Conservation (phyloP, 495 filamentous ascomycete genomes). For the Podospora tetraspora region DNA sequence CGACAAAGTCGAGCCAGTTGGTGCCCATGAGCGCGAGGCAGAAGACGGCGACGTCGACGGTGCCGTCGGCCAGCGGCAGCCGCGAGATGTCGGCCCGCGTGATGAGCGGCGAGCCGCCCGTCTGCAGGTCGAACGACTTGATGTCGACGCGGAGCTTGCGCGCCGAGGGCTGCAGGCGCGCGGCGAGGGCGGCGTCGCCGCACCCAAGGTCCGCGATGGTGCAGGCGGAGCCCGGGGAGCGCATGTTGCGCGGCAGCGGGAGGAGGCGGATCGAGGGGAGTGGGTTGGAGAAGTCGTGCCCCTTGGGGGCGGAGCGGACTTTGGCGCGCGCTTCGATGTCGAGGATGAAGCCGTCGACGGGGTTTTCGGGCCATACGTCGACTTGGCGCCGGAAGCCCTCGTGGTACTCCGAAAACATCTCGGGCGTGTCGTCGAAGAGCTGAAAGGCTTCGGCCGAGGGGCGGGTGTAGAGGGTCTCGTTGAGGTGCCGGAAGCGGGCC, state of each 20-base stretch:
- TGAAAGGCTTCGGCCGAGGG: constrained; percentile 71
- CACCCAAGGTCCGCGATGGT: constrained; percentile 69
- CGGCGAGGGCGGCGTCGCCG: constrained; percentile 63
- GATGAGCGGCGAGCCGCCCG: constrained; percentile 58
- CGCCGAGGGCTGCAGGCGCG: constrained; percentile 56
- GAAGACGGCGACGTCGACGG: constrained; percentile 81
- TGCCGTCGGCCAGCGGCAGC: constrained; percentile 64
- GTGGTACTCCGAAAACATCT: constrained; percentile 92
- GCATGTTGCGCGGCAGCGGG: constrained; percentile 36
- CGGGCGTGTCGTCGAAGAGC: constrained; percentile 74
- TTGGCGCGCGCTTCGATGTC: constrained; percentile 55
- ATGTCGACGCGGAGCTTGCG: constrained; percentile 38
- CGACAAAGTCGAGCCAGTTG: constrained; percentile 92
- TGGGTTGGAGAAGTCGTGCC: constrained; percentile 21
- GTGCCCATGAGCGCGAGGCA: constrained; percentile 98
- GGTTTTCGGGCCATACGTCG: constrained; percentile 91
- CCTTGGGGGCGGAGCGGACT: constrained; percentile 23
- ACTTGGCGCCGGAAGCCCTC: constrained; percentile 92
- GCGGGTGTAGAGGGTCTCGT: constrained; percentile 91
- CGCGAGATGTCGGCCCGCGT: constrained; percentile 83
- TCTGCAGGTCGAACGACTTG: constrained; percentile 50
- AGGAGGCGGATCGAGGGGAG: constrained; percentile 20
- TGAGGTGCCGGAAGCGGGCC: constrained; percentile 94
- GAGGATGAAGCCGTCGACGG: constrained; percentile 74
- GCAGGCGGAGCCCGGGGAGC: constrained; percentile 36